Conservation (phyloP, 768 basidiomycete species). For the Arthromyces matolae region DNA sequence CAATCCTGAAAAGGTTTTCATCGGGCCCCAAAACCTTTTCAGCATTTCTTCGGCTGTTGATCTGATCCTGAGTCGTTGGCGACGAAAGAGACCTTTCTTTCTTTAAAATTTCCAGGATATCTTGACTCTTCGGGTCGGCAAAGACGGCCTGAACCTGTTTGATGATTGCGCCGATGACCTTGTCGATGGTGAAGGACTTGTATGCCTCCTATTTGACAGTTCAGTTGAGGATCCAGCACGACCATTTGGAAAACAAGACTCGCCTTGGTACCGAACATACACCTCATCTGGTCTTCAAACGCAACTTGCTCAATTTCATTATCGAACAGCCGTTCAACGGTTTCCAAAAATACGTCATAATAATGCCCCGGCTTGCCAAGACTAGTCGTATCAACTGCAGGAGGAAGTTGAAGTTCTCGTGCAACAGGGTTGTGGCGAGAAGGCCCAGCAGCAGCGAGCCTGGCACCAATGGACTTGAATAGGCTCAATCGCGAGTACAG, state of each 20-base stretch:
- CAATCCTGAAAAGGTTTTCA: constrained; percentile 75
- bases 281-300: constrained; percentile 90
- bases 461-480: constrained; percentile 69
- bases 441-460: constrained; percentile 33
- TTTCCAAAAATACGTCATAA: constrained; percentile 80
- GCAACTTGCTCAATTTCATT: constrained; percentile 81
- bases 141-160: constrained; percentile 84
- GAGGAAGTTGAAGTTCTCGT: constrained; percentile 26
- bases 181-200: constrained; percentile 91
- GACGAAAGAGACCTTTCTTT: constrained; percentile 55
- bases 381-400: constrained; percentile 23
- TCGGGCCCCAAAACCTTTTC: constrained; percentile 73
- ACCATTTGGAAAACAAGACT: constrained; percentile 1
- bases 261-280: constrained; percentile 82
- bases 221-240: background rate
- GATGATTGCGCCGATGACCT: constrained; percentile 81
- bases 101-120: constrained; percentile 67
- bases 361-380: constrained; percentile 56
- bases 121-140: constrained; percentile 67
- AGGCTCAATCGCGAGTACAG: constrained; percentile 76
- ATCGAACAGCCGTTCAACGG: constrained; percentile 89
- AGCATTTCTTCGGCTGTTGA: constrained; percentile 59
- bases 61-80: constrained; percentile 70
- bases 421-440: constrained; percentile 20
- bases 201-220: constrained; percentile 57